Evolutionary conservation across 179 eudicot genomes (phyloP), one percentile per base, ranked within the genome.

Genomic region (Silene vulgaris): DNA sequence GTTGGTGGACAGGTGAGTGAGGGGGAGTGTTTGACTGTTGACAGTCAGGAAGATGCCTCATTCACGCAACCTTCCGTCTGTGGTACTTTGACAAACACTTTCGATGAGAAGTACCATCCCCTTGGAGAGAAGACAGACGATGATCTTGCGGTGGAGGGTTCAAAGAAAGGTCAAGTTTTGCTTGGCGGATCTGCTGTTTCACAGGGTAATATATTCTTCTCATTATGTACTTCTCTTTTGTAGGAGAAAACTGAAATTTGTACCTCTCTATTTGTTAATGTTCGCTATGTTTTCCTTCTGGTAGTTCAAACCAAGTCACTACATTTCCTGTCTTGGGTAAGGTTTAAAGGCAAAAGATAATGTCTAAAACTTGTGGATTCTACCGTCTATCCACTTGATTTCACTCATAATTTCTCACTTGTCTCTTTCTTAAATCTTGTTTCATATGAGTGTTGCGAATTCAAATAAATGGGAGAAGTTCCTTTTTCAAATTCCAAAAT

Each of bases 131-230:
- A 78, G 57, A 28, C 77, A 61, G 82, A 76, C 79, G 89, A 84
- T 74, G 80, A 73, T 69, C 84, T 80, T 19, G 45, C 75, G 64
- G 81, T 72, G 30, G 92, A 87, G 73, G 79, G 85, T 63, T 85
- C 79, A 19, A 90, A 86, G 86, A 95, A 89, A 80, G 96, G 90
- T 56, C 89, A 88, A 48, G 90, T 89, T 87, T 82, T 91, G 56
- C 32, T 82, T 63, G 79, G 80, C 69, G 84, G 66, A 59, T 75
- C 75, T 65, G 73, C 85, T 59, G 73, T 60, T 74, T 59, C 86
- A 74, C 92, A 73, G 67, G 97, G 99, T 92, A 90, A 80, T 75
- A 45, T 50, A 43, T 52, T 17, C 20, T 23, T 72, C n/a, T 8
- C 29, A 8, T 54, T 28, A 21, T 43, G 45, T 37, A 37, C 7